These are phyloP conservation scores for Termitomyces eurrhizus DNA, from an alignment of 768 basidiomycete species.

Conservation along the genomic window DNA sequence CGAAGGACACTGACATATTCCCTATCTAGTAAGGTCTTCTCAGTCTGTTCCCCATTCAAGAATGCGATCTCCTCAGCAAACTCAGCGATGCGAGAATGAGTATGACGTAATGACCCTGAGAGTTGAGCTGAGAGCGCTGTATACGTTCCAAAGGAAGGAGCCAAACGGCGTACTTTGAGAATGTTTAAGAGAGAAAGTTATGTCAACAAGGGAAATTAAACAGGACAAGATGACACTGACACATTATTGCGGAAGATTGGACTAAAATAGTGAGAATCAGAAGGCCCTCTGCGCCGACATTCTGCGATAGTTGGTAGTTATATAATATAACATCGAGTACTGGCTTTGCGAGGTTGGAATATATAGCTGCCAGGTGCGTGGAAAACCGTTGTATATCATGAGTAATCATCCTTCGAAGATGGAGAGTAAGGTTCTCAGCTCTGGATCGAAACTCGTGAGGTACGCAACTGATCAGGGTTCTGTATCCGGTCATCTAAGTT, in stretches of 20 bases:
- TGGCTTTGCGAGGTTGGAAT: constrained; percentile 92
- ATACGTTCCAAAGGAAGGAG: constrained; percentile 90
- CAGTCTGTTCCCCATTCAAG: constrained; percentile 82
- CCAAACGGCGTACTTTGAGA: constrained; percentile 76
- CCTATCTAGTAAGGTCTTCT: constrained; percentile 88
- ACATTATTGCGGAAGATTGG: constrained; percentile 75
- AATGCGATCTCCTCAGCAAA: constrained; percentile 88
- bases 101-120: constrained; percentile 84
- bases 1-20: constrained; percentile 82
- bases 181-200: not conserved
- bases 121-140: constrained; percentile 86
- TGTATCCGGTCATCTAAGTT: constrained; percentile 95
- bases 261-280: constrained; percentile 80
- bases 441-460: constrained; percentile 1
- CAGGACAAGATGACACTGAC: constrained; percentile 42
- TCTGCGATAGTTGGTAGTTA: constrained; percentile 91
- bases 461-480: constrained; percentile 84
- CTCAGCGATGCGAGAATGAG: constrained; percentile 88
- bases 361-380: constrained; percentile 86
- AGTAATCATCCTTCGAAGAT: constrained; percentile 74
- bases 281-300: constrained; percentile 92
- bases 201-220: not conserved
- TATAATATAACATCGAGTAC: constrained; percentile 90
- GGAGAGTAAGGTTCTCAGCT: constrained; percentile 8
- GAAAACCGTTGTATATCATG: constrained; percentile 95